A percentile compares a stretch with the other conserved stretches of the same genome.
Evolutionary conservation across 345 rosid species (phyloP).

Genomic region (Aurinia saxatilis): DNA sequence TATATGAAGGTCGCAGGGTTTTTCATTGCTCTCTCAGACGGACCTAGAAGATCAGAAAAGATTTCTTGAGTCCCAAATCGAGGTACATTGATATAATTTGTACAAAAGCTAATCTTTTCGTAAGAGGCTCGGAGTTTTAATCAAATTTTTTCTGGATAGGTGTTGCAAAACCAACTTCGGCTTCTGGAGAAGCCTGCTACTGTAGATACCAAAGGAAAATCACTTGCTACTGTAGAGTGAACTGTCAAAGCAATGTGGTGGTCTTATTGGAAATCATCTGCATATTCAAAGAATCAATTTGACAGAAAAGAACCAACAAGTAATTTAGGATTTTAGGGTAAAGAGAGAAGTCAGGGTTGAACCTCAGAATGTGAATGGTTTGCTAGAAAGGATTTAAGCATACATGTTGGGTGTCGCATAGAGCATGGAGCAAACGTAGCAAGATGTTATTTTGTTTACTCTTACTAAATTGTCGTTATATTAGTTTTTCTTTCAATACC

Average conservation of each 20-base stretch:
- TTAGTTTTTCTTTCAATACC: neutral
- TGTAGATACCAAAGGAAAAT: slow-evolving; percentile 23
- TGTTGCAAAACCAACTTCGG: slow-evolving; percentile 12
- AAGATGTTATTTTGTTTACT: neutral
- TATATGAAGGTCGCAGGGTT: slow-evolving; percentile 56
- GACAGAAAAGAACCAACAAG: neutral
- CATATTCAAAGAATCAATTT: neutral
- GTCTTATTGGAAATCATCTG: neutral
- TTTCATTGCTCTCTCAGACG: slow-evolving; percentile 35
- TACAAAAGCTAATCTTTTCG: neutral
- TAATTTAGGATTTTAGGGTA: neutral
- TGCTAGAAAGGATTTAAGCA: neutral
- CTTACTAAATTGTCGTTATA: neutral
- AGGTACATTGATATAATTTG: slow-evolving; percentile 38
- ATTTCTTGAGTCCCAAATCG: slow-evolving; percentile 55
- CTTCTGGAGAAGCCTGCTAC: neutral
- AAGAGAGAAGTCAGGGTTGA: slow-evolving; percentile 1
- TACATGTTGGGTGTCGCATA: neutral
- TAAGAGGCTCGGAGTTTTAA: neutral
- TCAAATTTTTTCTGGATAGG: slow-evolving; percentile 5
- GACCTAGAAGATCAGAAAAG: slow-evolving; percentile 50
- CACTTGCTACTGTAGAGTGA: slow-evolving; percentile 13
- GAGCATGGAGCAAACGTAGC: neutral
- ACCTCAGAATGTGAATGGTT: neutral
- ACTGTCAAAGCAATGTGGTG: neutral